These are phyloP conservation scores for Chalciporus pseudorubinellus DNA, from an alignment of 768 basidiomycete genomes.

Conservation along the genomic window DNA sequence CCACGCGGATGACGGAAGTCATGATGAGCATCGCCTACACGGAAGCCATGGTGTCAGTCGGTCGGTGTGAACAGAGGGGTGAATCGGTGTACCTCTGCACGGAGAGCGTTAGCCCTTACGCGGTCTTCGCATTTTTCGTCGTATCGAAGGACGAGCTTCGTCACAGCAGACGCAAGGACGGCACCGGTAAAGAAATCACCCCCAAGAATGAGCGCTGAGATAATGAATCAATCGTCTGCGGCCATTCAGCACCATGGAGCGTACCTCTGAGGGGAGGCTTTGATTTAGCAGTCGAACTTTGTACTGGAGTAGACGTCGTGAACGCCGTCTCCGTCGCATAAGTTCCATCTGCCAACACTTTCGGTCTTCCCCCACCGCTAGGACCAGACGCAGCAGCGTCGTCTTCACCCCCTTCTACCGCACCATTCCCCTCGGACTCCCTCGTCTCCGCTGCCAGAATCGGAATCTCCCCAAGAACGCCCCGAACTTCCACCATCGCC, in stretches of 20 bases:
- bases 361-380: slow-evolving; percentile 54
- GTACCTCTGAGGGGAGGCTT: slow-evolving; percentile 88
- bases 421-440: slow-evolving; percentile 58
- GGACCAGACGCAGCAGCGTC: slow-evolving; percentile 34
- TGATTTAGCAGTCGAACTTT: slow-evolving; percentile 78
- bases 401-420: slow-evolving; percentile 47
- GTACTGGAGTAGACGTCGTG: slow-evolving; percentile 56
- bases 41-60: neutral
- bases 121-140: slow-evolving; percentile 50
- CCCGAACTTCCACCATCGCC: slow-evolving; percentile 75
- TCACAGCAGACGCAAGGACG: slow-evolving; percentile 84
- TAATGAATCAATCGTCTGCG: neutral
- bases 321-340: slow-evolving; percentile 97
- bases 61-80: neutral
- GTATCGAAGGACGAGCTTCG: slow-evolving; percentile 86
- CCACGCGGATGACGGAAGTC: slow-evolving; percentile 95
- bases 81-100: slow-evolving; percentile 68
- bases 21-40: slow-evolving; percentile 92
- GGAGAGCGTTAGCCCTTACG: slow-evolving; percentile 62
- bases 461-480: slow-evolving; percentile 94
- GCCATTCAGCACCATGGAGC: slow-evolving; percentile 12
- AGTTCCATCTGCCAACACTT: slow-evolving; percentile 92
- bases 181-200: slow-evolving; percentile 98
- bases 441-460: slow-evolving; percentile 89
- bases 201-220: slow-evolving; percentile 75